These are phyloP conservation scores for Penicillium sp. DNA, from an alignment of 2,329 filamentous ascomycete species.

Conservation along the genomic window DNA sequence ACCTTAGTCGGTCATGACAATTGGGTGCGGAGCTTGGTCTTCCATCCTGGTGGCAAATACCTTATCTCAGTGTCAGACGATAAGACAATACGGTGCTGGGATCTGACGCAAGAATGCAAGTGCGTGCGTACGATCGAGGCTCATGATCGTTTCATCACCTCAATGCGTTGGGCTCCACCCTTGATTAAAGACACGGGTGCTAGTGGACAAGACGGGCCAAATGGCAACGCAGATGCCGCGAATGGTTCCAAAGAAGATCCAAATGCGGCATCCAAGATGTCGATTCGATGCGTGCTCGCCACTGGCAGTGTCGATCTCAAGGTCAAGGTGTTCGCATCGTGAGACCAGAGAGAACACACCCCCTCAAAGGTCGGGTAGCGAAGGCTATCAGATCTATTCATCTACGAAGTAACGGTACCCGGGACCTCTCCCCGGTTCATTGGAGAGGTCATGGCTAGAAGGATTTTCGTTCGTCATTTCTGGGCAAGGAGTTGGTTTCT, in stretches of 20 bases:
- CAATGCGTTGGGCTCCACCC: constrained; percentile 77
- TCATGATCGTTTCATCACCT: constrained; percentile 84
- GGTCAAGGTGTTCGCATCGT: constrained; percentile 52
- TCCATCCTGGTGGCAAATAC: constrained; percentile 91
- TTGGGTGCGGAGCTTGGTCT: constrained; percentile 84
- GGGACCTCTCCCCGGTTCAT: constrained; percentile 7
- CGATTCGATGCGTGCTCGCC: constrained; percentile 74
- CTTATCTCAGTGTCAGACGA: constrained; percentile 85
- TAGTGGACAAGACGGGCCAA: constrained; percentile 20
- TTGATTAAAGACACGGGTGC: constrained; percentile 26
- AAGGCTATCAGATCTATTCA: background rate
- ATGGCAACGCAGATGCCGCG: constrained; percentile 22
- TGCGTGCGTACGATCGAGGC: constrained; percentile 80
- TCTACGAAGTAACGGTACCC: constrained; percentile 11
- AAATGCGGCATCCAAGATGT: constrained; percentile 57
- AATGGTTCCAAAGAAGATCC: constrained; percentile 34
- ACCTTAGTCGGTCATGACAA: constrained; percentile 89
- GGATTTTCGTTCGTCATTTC: constrained; percentile 22
- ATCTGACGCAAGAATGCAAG: constrained; percentile 85
- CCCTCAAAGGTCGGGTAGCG: background rate
- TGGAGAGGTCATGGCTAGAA: constrained; percentile 15
- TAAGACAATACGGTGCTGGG: constrained; percentile 92
- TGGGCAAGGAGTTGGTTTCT: constrained; percentile 31
- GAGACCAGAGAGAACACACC: constrained; percentile 3
- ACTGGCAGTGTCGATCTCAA: constrained; percentile 77